Evolutionary conservation across 345 rosid genomes (phyloP), one percentile per base, ranked within the genome.

Genomic region (Hibiscus trionum): DNA sequence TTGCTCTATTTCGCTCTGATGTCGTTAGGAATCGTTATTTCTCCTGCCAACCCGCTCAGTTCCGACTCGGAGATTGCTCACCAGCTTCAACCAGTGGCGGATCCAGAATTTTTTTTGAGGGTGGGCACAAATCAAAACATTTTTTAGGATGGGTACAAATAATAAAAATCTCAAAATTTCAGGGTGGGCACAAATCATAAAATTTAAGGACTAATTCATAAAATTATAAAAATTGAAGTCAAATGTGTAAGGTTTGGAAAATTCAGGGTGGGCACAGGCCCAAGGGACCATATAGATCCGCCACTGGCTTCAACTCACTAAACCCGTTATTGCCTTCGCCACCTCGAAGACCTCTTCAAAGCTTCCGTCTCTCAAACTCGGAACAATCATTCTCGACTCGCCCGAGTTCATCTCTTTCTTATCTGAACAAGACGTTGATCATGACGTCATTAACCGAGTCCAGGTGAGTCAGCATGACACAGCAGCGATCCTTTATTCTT

Each of bases 401-500:
- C 61, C 61, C 14, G 61, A 57, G 31, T 57, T 57, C 29, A 3
- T 57, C 12, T 57, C 61, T 1, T 57, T 24, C 31, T 57, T 57
- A 21, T 21, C 61, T 4, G 15, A 57, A 3, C 14, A 14, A 10
- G 11, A 21, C 21, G 29, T 57, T 5, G 61, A 57, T 53, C 17
- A 10, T 61, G 31, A 14, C 29, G 8, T 31, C 67, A 11, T 79
- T 57, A 17, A 72, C 27, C 75, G 49, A 11, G 77, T 62, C 68
- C 73, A 44, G 14, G 84, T 85, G 61, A 68, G 75, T 15, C 98
- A 90, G 77, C 74, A 86, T 14, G 94, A 88, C 62, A 11, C 85
- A 60, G 96, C 96, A 0, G 90, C 88, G n/a, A 82, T 91, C 27
- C 86, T 94, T 0, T 90, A 76, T 77, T 94, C 96, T 0, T 94